Percentiles rank a stretch among this genome's conserved stretches.
These are phyloP conservation scores for Fomitopsis serialis DNA, from an alignment of 768 basidiomycete genomes.

Conservation along the genomic window DNA sequence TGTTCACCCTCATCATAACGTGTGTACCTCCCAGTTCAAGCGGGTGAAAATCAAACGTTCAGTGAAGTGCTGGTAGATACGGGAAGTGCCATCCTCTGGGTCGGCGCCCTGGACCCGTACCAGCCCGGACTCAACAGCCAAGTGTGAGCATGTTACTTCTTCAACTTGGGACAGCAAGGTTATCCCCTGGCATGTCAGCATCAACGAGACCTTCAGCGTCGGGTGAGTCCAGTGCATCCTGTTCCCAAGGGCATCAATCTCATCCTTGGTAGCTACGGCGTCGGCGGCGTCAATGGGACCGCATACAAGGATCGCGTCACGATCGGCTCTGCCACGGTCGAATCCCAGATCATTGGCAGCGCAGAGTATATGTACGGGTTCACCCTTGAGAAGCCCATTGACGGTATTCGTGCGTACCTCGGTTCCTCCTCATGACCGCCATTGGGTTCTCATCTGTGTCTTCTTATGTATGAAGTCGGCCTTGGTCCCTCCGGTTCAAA, in stretches of 20 bases:
- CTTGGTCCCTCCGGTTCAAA: conserved; percentile 5
- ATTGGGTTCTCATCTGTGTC: neutral
- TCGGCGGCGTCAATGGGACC: conserved; percentile 1
- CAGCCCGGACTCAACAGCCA: conserved; percentile 1
- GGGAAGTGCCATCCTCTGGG: conserved; percentile 7
- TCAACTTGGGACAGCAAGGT: neutral
- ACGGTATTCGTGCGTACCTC: conserved; percentile 4
- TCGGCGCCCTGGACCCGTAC: neutral
- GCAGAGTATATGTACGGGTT: neutral
- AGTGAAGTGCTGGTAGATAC: conserved; percentile 4
- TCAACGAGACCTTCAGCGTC: neutral
- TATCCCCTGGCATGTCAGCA: neutral
- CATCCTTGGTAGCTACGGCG: neutral
- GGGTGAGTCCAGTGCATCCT: neutral
- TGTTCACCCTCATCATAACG: too few species aligned
- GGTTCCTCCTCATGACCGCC: neutral
- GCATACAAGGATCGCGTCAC: conserved; percentile 4
- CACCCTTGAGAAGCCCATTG: neutral
- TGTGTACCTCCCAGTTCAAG: too few species aligned
- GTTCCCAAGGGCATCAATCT: neutral
- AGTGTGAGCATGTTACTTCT: neutral
- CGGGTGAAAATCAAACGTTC: conserved; percentile 5
- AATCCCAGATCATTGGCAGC: conserved; percentile 5
- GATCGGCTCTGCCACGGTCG: conserved; percentile 2
- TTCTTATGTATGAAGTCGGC: conserved; percentile 5